A percentile compares a stretch with the other conserved stretches of the same genome.
These are phyloP conservation scores for Phlebiopsis flavidoalba DNA, from an alignment of 768 basidiomycete species.

Conservation along the genomic window DNA sequence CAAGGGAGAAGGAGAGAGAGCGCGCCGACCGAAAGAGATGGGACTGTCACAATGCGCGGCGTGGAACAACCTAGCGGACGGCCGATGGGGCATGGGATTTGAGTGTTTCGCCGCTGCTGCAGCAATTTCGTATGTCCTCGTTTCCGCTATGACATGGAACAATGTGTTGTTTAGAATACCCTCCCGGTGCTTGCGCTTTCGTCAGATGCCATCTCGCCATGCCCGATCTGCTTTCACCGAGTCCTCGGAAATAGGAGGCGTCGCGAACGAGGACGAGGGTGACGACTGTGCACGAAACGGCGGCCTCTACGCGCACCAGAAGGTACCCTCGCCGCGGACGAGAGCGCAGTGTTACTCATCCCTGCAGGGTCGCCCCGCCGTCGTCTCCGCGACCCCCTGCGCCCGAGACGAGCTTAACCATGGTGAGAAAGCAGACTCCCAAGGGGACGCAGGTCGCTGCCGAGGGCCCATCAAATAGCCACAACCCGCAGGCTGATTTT, in stretches of 20 bases:
- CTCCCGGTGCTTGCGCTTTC: background rate
- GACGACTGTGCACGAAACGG: background rate
- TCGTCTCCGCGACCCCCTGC: background rate
- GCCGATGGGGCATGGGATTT: conserved; percentile 23
- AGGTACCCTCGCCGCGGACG: background rate
- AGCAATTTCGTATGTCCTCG: background rate
- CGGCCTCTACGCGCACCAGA: background rate
- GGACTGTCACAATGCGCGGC: conserved; percentile 38
- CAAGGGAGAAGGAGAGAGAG: conserved; percentile 34
- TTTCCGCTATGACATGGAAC: background rate
- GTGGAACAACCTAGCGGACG: conserved; percentile 29
- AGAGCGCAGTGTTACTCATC: no score
- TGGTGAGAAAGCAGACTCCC: no score
- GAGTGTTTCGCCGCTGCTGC: conserved; percentile 1
- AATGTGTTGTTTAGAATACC: background rate
- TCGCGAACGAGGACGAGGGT: background rate
- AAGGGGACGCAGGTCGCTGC: background rate
- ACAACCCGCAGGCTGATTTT: background rate
- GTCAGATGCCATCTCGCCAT: background rate
- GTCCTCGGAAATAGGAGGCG: background rate
- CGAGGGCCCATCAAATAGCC: background rate
- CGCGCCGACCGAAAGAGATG: conserved; percentile 48
- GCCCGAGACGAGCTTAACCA: no score
- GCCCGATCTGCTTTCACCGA: background rate
- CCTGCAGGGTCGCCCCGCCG: background rate